Base-by-base conservation (phyloP, 2,329 filamentous ascomycete genomes). In the Elsinoe ampelina region DNA sequence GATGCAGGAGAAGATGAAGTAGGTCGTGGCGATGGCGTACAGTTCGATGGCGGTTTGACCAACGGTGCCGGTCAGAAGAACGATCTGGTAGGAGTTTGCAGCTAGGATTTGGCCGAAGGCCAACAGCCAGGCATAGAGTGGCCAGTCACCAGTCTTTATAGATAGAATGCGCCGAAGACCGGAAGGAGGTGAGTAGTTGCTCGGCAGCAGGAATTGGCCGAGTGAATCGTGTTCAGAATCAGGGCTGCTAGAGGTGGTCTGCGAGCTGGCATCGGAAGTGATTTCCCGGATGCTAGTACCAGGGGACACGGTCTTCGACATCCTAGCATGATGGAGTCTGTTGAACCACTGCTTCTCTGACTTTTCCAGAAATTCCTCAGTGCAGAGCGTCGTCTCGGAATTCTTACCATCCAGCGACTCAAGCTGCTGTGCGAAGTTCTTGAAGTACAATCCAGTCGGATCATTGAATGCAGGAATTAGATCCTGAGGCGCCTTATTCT, bases 381-480 rank as follows among this genome's bases (percentile, higher is more conserved):
- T 84, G 64, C 83, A 86, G 7, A 85, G 71, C 32, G 78, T 72
- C 1, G 71, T 75, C 59, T 80, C 77, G 0, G 81, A 84, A 59
- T 79, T 83, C 60, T 76, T 73, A 7, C 78, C 80, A 45, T 72
- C 78, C 13, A 86, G 71, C 1, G 69, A 67, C 32, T 80, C 76
- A 1, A 85, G 74, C 63, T 75, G 79, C 66, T 77, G 75, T 58
- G 80, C 78, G 60, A 84, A 85, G 1, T 71, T 74, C 59, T 73
- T 73, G 61, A 80, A 82, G 66, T 82, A 86, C 60, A 82, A 75
- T 32, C 81, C 82, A 34, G 76, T 81, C 47, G 78, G 77, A 64
- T 86, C 83, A 5, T 79, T 85, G 70, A 86, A 86, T 70, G 81
- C 83, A 2, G 82, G 83, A 61, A 83, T 81, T 0, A 86, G 80